Conservation (phyloP, 805 yeast genomes). For the Wickerhamomyces ciferrii region DNA sequence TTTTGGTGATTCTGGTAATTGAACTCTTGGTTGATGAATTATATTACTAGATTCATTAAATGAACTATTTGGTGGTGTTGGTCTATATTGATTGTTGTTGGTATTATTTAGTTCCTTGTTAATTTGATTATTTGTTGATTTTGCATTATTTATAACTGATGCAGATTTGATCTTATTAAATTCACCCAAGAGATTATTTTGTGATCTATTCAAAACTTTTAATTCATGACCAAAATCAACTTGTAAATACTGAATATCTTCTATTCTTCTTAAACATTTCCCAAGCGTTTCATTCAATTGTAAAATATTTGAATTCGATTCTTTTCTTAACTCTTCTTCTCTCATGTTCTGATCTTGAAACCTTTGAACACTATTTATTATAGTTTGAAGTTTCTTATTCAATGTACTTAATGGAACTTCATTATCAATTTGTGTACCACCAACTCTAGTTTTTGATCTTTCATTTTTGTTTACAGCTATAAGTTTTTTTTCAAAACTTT, state of each 20-base stretch:
- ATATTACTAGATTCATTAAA: neutral
- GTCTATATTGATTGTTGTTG: neutral
- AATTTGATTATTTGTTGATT: neutral
- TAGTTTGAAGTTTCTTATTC: neutral
- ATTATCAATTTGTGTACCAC: neutral
- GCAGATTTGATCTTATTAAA: neutral
- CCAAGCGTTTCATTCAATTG: conserved; percentile 1
- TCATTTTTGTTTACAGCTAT: no score
- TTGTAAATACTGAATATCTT: conserved; percentile 3
- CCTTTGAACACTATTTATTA: neutral
- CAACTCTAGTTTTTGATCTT: neutral
- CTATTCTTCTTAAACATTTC: conserved; percentile 3
- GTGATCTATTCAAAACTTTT: neutral
- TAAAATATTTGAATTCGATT: neutral
- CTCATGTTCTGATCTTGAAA: neutral
- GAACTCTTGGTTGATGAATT: neutral
- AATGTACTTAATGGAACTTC: neutral
- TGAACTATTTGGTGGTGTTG: neutral
- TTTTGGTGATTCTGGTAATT: neutral
- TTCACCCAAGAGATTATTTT: neutral
- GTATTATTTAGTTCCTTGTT: no score
- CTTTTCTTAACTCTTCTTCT: neutral
- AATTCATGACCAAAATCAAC: neutral
- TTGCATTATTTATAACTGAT: neutral
- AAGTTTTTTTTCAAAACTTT: neutral